Percentiles rank a stretch among this genome's conserved stretches.
These are phyloP conservation scores for Penicillium corylophilum DNA, from an alignment of 2,329 filamentous ascomycete species.

Conservation along the genomic window DNA sequence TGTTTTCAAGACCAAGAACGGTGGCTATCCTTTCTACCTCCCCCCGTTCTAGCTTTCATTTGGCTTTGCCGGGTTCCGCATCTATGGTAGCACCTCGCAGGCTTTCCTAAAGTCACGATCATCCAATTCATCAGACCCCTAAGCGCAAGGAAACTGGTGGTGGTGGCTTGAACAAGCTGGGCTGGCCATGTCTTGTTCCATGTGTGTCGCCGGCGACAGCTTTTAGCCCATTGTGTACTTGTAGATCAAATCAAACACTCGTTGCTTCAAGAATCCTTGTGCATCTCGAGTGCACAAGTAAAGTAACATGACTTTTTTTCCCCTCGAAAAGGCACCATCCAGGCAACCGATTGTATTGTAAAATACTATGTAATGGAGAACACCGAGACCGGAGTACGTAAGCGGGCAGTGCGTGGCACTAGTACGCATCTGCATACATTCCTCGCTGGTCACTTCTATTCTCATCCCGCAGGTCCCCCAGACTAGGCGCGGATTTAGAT, in stretches of 20 bases:
- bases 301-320: not conserved
- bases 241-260: constrained; percentile 10
- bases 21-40: constrained; percentile 88
- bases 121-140: not conserved
- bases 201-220: constrained; percentile 14
- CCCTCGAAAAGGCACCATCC: too few species aligned
- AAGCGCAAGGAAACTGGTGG: not conserved
- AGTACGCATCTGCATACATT: not conserved
- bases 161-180: not conserved
- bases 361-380: too few species aligned
- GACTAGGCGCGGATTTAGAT: not conserved
- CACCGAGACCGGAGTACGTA: not conserved
- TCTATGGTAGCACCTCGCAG: not conserved
- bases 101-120: not conserved
- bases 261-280: not conserved
- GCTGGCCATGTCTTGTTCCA: not conserved
- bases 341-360: too few species aligned
- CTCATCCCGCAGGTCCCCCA: not conserved
- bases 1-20: constrained; percentile 92
- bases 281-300: not conserved
- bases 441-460: not conserved
- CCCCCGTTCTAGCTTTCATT: constrained; percentile 71
- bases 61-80: not conserved
- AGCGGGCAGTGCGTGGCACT: not conserved
- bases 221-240: constrained; percentile 12